Evolutionary conservation across 2,329 filamentous ascomycete species (phyloP).

Genomic region (Metarhizium humberi): DNA sequence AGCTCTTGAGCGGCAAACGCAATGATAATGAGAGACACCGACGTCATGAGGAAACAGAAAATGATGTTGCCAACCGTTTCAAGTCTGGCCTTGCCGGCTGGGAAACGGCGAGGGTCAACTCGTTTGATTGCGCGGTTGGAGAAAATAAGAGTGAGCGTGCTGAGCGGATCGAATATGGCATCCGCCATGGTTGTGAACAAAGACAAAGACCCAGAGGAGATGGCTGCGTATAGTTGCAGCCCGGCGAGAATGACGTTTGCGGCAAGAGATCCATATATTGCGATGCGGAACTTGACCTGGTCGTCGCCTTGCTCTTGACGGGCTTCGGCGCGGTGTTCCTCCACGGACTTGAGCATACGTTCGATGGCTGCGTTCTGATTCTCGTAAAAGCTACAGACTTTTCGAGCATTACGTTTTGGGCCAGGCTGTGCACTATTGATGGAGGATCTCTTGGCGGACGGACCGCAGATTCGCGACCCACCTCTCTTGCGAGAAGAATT

Average conservation of each 20-base stretch:
- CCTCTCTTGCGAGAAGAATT: slow-evolving; percentile 72
- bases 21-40: slow-evolving; percentile 86
- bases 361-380: slow-evolving; percentile 90
- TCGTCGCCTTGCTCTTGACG: slow-evolving; percentile 73
- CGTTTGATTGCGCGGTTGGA: slow-evolving; percentile 80
- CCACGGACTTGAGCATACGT: slow-evolving; percentile 81
- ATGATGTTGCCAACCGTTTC: slow-evolving; percentile 94
- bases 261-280: slow-evolving; percentile 57
- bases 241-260: slow-evolving; percentile 73
- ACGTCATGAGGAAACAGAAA: slow-evolving; percentile 93
- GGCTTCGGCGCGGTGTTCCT: slow-evolving; percentile 78
- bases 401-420: slow-evolving; percentile 32
- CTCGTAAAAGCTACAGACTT: slow-evolving; percentile 75
- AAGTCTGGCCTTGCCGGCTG: slow-evolving; percentile 84
- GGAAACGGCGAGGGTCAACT: slow-evolving; percentile 80
- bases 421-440: slow-evolving; percentile 4
- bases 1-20: slow-evolving; percentile 75
- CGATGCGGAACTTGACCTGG: slow-evolving; percentile 64
- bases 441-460: slow-evolving; percentile 4
- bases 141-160: slow-evolving; percentile 78
- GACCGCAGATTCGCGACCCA: slow-evolving; percentile 18
- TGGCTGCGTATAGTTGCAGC: slow-evolving; percentile 82
- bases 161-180: slow-evolving; percentile 84
- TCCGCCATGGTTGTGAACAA: slow-evolving; percentile 98
- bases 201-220: slow-evolving; percentile 80